These are phyloP conservation scores for Pseudopyricularia cyperi DNA, from an alignment of 2,329 filamentous ascomycete genomes.

Conservation along the genomic window DNA sequence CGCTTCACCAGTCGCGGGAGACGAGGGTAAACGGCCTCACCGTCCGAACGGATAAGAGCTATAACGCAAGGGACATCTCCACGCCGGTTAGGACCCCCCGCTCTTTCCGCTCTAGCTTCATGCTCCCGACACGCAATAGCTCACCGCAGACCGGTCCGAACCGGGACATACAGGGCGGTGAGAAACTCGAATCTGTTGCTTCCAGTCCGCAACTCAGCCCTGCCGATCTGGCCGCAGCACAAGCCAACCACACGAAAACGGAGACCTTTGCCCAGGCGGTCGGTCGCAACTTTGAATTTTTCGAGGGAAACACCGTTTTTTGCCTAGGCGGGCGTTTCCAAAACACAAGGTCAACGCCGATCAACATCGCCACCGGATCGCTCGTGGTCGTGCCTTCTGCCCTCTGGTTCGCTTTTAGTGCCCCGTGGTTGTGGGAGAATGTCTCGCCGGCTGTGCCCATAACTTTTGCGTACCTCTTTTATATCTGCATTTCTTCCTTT, in stretches of 20 bases:
- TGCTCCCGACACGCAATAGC: slow-evolving; percentile 40
- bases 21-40: slow-evolving; percentile 27
- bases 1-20: slow-evolving; percentile 37
- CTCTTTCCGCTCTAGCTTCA: slow-evolving; percentile 66
- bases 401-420: slow-evolving; percentile 78
- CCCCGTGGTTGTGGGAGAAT: slow-evolving; percentile 73
- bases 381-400: slow-evolving; percentile 66
- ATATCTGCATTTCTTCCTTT: slow-evolving; percentile 85
- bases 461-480: slow-evolving; percentile 82
- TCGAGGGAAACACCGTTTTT: slow-evolving; percentile 86
- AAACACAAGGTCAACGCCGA: slow-evolving; percentile 74
- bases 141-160: slow-evolving; percentile 29
- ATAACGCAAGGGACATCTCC: slow-evolving; percentile 36
- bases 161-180: slow-evolving; percentile 53
- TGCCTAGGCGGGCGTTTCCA: slow-evolving; percentile 75
- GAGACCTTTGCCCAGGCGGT: slow-evolving; percentile 34
- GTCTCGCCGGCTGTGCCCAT: slow-evolving; percentile 83
- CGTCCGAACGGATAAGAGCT: slow-evolving; percentile 47
- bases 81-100: slow-evolving; percentile 58
- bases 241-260: slow-evolving; percentile 12
- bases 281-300: slow-evolving; percentile 80
- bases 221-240: slow-evolving; percentile 4
- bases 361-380: slow-evolving; percentile 77
- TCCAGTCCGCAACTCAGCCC: slow-evolving; percentile 54
- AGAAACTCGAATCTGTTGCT: slow-evolving; percentile 70